These are phyloP conservation scores for Gastrolobium bilobum DNA, from an alignment of 306 rosid species.

Conservation along the genomic window DNA sequence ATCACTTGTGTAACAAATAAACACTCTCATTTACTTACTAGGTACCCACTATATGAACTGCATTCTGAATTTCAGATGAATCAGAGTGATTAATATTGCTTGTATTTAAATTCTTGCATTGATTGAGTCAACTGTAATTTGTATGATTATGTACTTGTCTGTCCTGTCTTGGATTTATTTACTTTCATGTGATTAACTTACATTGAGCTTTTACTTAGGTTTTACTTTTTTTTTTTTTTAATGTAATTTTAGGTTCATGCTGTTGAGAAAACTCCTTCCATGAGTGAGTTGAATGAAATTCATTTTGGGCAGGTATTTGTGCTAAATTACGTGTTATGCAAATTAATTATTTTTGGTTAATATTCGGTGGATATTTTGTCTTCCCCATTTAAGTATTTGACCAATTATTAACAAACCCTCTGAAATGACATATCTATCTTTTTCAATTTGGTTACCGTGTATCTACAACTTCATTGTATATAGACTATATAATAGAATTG, in stretches of 20 bases:
- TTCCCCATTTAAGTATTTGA: conserved; percentile 26
- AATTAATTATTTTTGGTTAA: conserved; percentile 26
- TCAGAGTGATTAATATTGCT: conserved; percentile 29
- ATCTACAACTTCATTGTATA: conserved; percentile 37
- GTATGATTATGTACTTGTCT: conserved; percentile 24
- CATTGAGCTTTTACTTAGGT: conserved; percentile 35
- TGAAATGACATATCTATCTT: conserved; percentile 33
- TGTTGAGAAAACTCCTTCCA: conserved; percentile 96
- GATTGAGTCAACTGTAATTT: conserved; percentile 31
- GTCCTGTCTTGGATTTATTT: conserved; percentile 38
- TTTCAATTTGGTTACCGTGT: conserved; percentile 28
- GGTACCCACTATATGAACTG: conserved; percentile 1
- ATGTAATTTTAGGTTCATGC: conserved; percentile 85
- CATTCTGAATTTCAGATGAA: conserved; percentile 13
- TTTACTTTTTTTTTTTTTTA: conserved; percentile 45
- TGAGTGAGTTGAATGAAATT: conserved; percentile 98
- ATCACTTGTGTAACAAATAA: conserved; percentile 18
- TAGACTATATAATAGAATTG: conserved; percentile 30
- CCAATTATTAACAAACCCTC: conserved; percentile 27
- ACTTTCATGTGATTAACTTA: conserved; percentile 37
- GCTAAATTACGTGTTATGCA: conserved; percentile 23
- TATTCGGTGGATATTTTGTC: conserved; percentile 12
- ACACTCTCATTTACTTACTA: neutral
- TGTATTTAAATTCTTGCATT: conserved; percentile 12
- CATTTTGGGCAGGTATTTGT: conserved; percentile 88